Evolutionary conservation across 2,329 filamentous ascomycete genomes (phyloP), one percentile per base, ranked within the genome.

Genomic region (Monascus ruber): DNA sequence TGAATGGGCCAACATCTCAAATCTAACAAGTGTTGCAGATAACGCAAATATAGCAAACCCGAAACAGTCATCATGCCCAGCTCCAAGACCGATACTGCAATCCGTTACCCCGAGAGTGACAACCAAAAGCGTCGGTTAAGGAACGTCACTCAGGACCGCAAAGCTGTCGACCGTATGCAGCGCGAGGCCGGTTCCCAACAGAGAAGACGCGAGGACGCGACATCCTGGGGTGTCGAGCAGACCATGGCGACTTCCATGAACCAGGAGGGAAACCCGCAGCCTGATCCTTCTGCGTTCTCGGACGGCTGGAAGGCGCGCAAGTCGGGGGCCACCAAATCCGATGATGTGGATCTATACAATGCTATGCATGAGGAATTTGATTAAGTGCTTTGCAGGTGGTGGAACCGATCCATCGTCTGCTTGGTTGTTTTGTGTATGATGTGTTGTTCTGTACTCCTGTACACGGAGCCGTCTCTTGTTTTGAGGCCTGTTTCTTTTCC

Each of bases 341-440:
- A 40, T 2, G 52, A 55, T 9, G 42, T 48, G 5, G 59, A 63
- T 42, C 34, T 57, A 7, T 54, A 48, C 26, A 50, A 50, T 5
- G 60, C 60, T 5, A 54, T 55, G 41, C 55, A 46, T 24, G 43
- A 51, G 3, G 52, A 57, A 8, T 59, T 56, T 42, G 51, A 55
- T 7, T 57, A 55, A 35, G 36, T 25, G 28, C 32, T 11, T 17
- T 17, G 17, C 17, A 17, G 17, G 17, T 17, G 17, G 17, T 17
- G 17, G 3, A 17, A 17, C 17, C 17, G 17, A 17, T 17, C 3
- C 17, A 17, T 17, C 17, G 17, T 17, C 17, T 17, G 17, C 17
- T 17, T 2, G 17, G 17, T 17, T 17, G 17, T 17, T 17, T 17
- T 17, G 17, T 17, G 17, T 17, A 17, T 17, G 17, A 17, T 17